Percentiles rank a stretch among this genome's conserved stretches.
phyloP scores from a whole-genome alignment of 192 early-diverging fungal species.

The Coemansia aciculifera region DNA sequence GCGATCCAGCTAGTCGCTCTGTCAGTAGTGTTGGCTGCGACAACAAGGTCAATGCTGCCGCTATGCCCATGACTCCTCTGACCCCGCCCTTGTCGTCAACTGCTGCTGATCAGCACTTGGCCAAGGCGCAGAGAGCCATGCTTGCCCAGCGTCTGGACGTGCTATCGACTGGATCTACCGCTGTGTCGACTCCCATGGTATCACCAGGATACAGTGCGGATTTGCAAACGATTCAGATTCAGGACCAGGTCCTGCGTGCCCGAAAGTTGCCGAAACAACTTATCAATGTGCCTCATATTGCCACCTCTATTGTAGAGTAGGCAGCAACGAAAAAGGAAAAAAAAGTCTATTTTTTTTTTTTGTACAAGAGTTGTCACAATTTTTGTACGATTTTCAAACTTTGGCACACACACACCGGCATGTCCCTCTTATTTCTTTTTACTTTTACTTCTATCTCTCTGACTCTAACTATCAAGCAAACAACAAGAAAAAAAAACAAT shows the following conservation, averaged over 20 bases:
- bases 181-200: not conserved
- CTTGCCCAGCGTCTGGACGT: not conserved
- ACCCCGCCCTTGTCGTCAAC: not conserved
- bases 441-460: not conserved
- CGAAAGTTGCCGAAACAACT: conserved; percentile 1
- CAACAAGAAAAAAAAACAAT: not conserved
- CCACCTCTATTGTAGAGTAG: not conserved
- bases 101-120: conserved; percentile 5
- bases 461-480: not conserved
- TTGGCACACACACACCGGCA: not conserved
- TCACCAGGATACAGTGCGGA: conserved; percentile 8
- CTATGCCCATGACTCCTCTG: not conserved
- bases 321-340: not conserved
- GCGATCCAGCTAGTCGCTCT: conserved; percentile 16
- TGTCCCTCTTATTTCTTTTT: not conserved
- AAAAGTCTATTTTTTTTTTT: not conserved
- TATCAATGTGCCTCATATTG: not conserved
- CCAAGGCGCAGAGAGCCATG: not conserved
- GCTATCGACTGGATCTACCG: not conserved
- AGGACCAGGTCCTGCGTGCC: conserved; percentile 15
- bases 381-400: conserved; percentile 1
- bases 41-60: not conserved
- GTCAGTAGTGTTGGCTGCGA: not conserved
- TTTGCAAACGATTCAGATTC: conserved; percentile 15
- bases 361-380: not conserved